These are phyloP conservation scores for Lavandula angustifolia DNA, from an alignment of 257 asterid genomes.

Conservation along the genomic window DNA sequence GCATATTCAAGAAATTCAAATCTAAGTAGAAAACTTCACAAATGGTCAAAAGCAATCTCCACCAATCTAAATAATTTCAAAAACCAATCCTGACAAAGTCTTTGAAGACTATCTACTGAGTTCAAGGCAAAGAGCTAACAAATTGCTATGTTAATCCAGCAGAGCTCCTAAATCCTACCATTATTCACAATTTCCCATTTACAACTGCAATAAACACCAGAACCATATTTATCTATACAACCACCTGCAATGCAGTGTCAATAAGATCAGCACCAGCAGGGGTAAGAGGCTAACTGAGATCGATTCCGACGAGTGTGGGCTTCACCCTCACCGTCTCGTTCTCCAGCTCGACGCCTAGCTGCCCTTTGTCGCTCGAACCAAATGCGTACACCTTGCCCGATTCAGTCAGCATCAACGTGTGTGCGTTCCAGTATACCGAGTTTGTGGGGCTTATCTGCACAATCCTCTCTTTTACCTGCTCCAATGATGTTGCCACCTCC, in stretches of 20 bases:
- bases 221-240: slow-evolving; percentile 28
- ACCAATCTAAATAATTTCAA: slow-evolving; percentile 29
- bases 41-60: slow-evolving; percentile 13
- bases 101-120: slow-evolving; percentile 36
- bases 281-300: slow-evolving; percentile 51
- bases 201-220: slow-evolving; percentile 40
- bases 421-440: slow-evolving; percentile 94
- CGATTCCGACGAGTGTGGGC: slow-evolving; percentile 73
- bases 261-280: slow-evolving; percentile 7
- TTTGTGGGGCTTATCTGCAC: slow-evolving; percentile 96
- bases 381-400: slow-evolving; percentile 85
- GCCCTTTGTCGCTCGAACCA: slow-evolving; percentile 97
- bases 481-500: slow-evolving; percentile 70
- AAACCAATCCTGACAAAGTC: slow-evolving; percentile 23
- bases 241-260: slow-evolving; percentile 23
- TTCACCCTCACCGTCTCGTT: slow-evolving; percentile 66
- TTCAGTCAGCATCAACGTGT: slow-evolving; percentile 90
- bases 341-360: slow-evolving; percentile 79
- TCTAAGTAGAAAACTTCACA: too few species aligned
- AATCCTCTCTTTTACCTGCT: slow-evolving; percentile 74
- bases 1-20: too few species aligned
- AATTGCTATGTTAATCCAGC: slow-evolving; percentile 41
- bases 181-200: slow-evolving; percentile 51
- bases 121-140: slow-evolving; percentile 45
- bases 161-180: slow-evolving; percentile 48